Conservation (phyloP, 192 early-diverging fungal species). For the Coemansia sp. region DNA sequence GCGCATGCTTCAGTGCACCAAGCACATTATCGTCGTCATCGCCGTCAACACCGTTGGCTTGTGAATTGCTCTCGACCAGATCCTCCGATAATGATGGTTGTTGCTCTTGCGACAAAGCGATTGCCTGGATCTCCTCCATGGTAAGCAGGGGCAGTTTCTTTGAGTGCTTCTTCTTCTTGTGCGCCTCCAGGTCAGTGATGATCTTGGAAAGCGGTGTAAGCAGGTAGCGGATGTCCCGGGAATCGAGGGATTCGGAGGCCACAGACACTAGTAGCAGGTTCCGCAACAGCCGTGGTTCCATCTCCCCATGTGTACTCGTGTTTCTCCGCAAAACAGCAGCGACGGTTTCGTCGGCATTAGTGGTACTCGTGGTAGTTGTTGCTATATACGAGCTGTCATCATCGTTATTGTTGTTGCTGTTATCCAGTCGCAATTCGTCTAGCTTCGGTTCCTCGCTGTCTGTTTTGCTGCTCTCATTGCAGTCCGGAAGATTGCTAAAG, state of each 20-base stretch:
- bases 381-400: too few species aligned
- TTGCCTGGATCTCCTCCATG: slow-evolving; percentile 29
- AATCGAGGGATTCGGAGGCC: slow-evolving; percentile 1
- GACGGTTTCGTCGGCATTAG: not conserved
- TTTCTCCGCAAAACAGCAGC: not conserved
- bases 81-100: not conserved
- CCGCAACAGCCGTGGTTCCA: slow-evolving; percentile 33
- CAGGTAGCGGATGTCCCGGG: slow-evolving; percentile 4
- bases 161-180: not conserved
- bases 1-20: slow-evolving; percentile 16
- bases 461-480: not conserved
- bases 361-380: too few species aligned
- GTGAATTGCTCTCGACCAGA: not conserved
- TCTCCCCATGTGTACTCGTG: not conserved
- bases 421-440: not conserved
- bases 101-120: slow-evolving; percentile 5
- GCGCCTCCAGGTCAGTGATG: not conserved
- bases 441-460: not conserved
- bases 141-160: not conserved
- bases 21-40: not conserved
- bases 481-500: not conserved
- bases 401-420: not conserved
- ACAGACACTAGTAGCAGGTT: slow-evolving; percentile 24
- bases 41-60: not conserved
- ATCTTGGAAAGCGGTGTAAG: slow-evolving; percentile 21